Conservation (phyloP, 768 basidiomycete species). For the Leccinellum albellum region DNA sequence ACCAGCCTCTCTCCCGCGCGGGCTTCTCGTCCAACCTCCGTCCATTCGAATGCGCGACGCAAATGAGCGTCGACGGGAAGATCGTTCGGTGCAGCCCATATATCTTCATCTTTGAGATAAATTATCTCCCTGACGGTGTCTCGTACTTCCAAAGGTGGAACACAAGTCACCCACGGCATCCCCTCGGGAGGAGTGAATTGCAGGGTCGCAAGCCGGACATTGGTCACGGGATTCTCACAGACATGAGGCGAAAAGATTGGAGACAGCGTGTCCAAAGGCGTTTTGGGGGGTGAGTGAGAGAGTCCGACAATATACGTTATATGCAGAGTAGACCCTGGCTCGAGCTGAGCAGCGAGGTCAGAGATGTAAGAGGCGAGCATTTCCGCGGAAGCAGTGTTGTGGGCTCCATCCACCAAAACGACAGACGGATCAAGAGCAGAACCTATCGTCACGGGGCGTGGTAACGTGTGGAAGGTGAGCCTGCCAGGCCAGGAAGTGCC, state of each 20-base stretch:
- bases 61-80: slow-evolving; percentile 33
- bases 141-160: slow-evolving; percentile 48
- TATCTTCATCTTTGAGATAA: slow-evolving; percentile 36
- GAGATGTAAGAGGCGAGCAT: slow-evolving; percentile 60
- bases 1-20: slow-evolving; percentile 41
- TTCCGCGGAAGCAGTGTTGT: slow-evolving; percentile 77
- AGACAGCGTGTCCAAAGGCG: slow-evolving; percentile 62
- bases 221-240: slow-evolving; percentile 24
- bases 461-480: slow-evolving; percentile 59
- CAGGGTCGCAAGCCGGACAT: slow-evolving; percentile 49
- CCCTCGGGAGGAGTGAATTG: slow-evolving; percentile 74
- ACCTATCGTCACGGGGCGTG: slow-evolving; percentile 18
- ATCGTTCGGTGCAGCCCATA: slow-evolving; percentile 42
- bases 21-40: slow-evolving; percentile 16
- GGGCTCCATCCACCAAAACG: slow-evolving; percentile 88
- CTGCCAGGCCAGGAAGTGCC: slow-evolving; percentile 76
- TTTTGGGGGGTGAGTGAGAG: slow-evolving; percentile 86
- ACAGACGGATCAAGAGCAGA: slow-evolving; percentile 24
- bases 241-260: slow-evolving; percentile 55
- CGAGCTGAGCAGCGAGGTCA: slow-evolving; percentile 31
- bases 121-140: slow-evolving; percentile 41
- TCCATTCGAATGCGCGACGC: slow-evolving; percentile 51
- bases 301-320: slow-evolving; percentile 76
- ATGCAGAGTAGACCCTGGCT: slow-evolving; percentile 26
- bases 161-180: slow-evolving; percentile 91